phyloP scores from a whole-genome alignment of 306 rosid species.

The Sicyos baderoa region DNA sequence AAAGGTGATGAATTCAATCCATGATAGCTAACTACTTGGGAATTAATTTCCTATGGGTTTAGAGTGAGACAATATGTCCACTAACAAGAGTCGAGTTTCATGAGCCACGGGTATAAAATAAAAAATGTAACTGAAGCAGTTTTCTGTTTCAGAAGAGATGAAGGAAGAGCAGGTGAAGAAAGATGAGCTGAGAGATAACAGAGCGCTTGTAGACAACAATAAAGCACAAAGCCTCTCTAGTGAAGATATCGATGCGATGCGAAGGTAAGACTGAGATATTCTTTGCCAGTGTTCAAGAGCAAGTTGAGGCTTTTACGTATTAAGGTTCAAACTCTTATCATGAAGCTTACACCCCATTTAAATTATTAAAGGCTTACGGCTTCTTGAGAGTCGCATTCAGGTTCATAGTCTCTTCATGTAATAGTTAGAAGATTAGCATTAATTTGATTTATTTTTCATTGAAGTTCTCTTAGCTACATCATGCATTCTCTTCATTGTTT shows the following conservation, averaged over 20 bases:
- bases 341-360: not conserved
- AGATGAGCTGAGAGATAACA: constrained; percentile 62
- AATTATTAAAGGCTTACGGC: not conserved
- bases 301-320: not conserved
- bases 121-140: too few relatives aligned
- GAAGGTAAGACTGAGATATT: constrained; percentile 41
- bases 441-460: not conserved
- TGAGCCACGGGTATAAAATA: too few relatives aligned
- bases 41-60: too few relatives aligned
- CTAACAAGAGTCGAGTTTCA: too few relatives aligned
- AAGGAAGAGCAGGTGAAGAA: constrained; percentile 20
- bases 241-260: constrained; percentile 72
- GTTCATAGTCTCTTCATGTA: not conserved
- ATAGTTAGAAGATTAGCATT: not conserved
- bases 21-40: too few relatives aligned
- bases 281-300: not conserved
- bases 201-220: constrained; percentile 64
- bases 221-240: constrained; percentile 77
- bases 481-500: not conserved
- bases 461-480: not conserved
- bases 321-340: not conserved
- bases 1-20: too few relatives aligned
- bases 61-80: too few relatives aligned
- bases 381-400: not conserved
- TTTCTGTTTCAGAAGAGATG: constrained; percentile 21